A percentile compares a stretch with the other conserved stretches of the same genome.
phyloP scores from a whole-genome alignment of 2,329 filamentous ascomycete genomes.

The Tolypocladium ovalisporum region DNA sequence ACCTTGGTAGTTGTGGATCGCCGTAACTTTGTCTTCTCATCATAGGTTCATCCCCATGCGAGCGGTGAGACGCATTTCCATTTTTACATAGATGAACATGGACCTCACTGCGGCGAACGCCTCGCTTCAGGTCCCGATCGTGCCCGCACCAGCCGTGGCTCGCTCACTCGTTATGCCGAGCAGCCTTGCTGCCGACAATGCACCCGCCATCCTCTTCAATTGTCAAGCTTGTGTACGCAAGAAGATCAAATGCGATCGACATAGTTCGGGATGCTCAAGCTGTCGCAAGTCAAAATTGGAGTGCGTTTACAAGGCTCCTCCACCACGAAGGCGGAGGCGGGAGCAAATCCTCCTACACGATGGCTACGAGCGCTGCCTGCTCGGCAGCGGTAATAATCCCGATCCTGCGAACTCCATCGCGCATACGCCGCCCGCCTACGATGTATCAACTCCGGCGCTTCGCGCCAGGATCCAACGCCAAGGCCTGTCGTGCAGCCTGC shows the following conservation, averaged over 20 bases:
- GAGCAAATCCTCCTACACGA: background rate
- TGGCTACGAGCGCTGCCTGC: background rate
- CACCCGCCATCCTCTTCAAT: background rate
- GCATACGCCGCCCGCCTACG: background rate
- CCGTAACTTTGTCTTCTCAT: background rate
- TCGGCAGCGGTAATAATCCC: background rate
- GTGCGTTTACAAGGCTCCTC: background rate
- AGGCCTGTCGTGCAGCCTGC: background rate
- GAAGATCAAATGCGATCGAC: background rate
- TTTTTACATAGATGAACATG: background rate
- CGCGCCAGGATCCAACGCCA: background rate
- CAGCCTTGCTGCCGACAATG: background rate
- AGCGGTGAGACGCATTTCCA: background rate
- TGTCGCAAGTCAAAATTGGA: background rate
- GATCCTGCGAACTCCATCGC: background rate
- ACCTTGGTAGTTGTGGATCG: too few relatives aligned
- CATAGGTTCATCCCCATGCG: background rate
- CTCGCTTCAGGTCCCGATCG: background rate
- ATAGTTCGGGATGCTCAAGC: background rate
- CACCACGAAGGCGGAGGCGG: background rate
- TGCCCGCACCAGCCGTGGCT: background rate
- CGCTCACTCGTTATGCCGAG: background rate
- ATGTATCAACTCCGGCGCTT: background rate
- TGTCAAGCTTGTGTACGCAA: background rate
- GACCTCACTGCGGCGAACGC: background rate